Evolutionary conservation across 2,329 filamentous ascomycete species (phyloP), one percentile per base, ranked within the genome.

Genomic region (Aspergillus fumigatiaffinis): DNA sequence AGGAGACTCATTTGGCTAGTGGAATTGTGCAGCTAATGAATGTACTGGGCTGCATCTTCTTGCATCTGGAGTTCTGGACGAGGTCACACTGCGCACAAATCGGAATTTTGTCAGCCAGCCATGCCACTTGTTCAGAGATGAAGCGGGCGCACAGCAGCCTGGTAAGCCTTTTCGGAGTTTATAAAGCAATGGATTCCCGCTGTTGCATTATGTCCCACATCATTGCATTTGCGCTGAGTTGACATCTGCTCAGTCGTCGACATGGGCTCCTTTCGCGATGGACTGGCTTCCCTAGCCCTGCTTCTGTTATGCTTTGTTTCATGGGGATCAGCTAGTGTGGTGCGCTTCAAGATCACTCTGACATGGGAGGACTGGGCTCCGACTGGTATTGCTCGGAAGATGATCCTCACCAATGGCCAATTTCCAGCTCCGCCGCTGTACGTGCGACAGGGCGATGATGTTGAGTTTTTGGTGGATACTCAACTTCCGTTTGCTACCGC

Each of bases 291-390:
- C n/a, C 52, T 60, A 21, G 51, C 52, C 29, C 25, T 59, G n/a
- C 25, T 59, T n/a, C 35, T 61, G 7, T 52, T 64, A 17, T 58
- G 44, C 20, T 20, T 60, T 10, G 46, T 51, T n/a, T 50, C 57
- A 6, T 55, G 53, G 49, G 49, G 44, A 26, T 32, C 55, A 48
- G 29, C 48, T 12, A 21, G n/a, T 53, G 57, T 57, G 9, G 62
- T 64, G 23, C 61, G 56, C 28, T 73, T 73, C 58, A 62, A 68
- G 41, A 60, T 74, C 25, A 71, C 66, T 7, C 50, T 74, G 5
- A 70, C 71, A 21, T 72, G 67, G 67, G 70, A 66, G 14, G 63
- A 67, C 29, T 61, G 64, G 25, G 61, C 66, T 9, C 63, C 67
- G 1, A 67, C 69, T 25, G 71, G 71, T 21, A 59, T 66, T 57